Percentiles rank a stretch among this genome's conserved stretches.
These are phyloP conservation scores for Trametes cubensis DNA, from an alignment of 768 basidiomycete species.

Conservation along the genomic window DNA sequence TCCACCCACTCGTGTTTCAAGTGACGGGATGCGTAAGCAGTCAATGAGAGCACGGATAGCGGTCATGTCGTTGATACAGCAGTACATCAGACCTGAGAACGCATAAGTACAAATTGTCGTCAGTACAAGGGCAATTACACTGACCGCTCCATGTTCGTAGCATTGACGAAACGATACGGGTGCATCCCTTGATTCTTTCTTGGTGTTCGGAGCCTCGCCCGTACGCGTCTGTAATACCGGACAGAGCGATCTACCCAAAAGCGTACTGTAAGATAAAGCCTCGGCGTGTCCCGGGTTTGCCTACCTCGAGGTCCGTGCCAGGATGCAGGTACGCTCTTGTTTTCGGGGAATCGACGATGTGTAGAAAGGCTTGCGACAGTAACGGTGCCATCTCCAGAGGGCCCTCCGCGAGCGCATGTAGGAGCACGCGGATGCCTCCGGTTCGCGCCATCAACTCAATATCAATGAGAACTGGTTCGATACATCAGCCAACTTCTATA, in stretches of 20 bases:
- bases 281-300: constrained; percentile 14
- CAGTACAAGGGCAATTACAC: constrained; percentile 32
- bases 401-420: constrained; percentile 89
- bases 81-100: constrained; percentile 80
- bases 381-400: constrained; percentile 80
- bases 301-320: constrained; percentile 88
- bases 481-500: not conserved
- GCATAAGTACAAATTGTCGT: not conserved
- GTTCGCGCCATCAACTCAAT: constrained; percentile 78
- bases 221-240: constrained; percentile 91
- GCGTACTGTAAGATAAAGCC: not conserved
- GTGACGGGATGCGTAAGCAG: constrained; percentile 84
- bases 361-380: constrained; percentile 77
- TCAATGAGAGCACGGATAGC: constrained; percentile 85
- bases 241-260: constrained; percentile 71
- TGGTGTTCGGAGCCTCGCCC: constrained; percentile 79
- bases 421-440: constrained; percentile 82
- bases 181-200: constrained; percentile 77
- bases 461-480: constrained; percentile 79
- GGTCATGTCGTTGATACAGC: constrained; percentile 86
- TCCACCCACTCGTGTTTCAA: constrained; percentile 74
- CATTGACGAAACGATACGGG: constrained; percentile 80
- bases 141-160: constrained; percentile 92
- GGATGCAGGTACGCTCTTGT: constrained; percentile 77
- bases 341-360: constrained; percentile 82